Base-by-base conservation (phyloP, 148 eudicot genomes). In the Vaccinium darrowii region DNA sequence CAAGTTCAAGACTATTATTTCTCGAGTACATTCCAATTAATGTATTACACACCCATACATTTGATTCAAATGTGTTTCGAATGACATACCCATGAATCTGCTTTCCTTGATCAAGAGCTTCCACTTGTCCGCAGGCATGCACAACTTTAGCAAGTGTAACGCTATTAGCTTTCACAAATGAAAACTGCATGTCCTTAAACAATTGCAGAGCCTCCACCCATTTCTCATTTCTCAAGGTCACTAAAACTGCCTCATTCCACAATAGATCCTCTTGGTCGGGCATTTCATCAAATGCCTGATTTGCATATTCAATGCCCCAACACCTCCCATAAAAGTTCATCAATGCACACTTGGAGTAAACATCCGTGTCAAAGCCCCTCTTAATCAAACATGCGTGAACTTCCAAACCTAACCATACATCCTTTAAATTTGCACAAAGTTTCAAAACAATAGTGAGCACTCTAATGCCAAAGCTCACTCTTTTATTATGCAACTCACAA, bases 261-360 rank as follows among this genome's bases (percentile, higher is more conserved):
- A 88, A 49, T 33, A 76, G 84, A 67, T 67, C 84, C 36, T 82
- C 86, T 52, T 19, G 80, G 0, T 81, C 82, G 52, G 92, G 86
- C 87, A 84, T 89, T 88, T 91, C 93, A 85, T 78, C 30, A 30
- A 91, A 90, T 81, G 83, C 88, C 83, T 87, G 85, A 62, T 88
- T 82, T 80, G 89, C 92, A 77, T 74, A 81, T 8, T 90, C 89
- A 77, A 79, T 71, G 43, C 90, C 92, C 87, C 88, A 92, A 90
- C 92, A 91, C 80, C 84, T 89, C 43, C 90, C 92, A 89, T 93
- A 93, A n/a, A 90, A 93, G 81, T 90, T 89, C 91, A 92, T 91
- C 88, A 92, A 60, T 21, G 92, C 94, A 88, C 90, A 87, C 63
- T 83, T 93, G 79, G 85, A 83, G 88, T 92, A 81, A 27, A 85